Evolutionary conservation across 176 grass and related monocot species (phyloP).

Genomic region (Urochloa ruziziensis): DNA sequence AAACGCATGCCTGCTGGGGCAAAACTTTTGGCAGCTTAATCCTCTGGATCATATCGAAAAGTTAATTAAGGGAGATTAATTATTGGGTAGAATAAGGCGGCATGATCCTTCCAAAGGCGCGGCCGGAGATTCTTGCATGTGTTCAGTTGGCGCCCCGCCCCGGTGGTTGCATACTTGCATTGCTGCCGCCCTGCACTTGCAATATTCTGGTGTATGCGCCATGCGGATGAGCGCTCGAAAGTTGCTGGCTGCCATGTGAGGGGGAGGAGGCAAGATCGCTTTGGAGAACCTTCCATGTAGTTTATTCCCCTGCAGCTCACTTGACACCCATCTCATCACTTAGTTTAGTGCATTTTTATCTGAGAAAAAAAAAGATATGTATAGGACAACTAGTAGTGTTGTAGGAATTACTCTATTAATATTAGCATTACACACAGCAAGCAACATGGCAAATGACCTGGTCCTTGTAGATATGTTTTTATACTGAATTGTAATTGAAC

Average conservation of each 20-base stretch:
- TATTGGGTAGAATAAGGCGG: neutral
- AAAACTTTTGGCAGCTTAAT: constrained; percentile 11
- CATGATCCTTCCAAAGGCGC: constrained; percentile 36
- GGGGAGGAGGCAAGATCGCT: neutral
- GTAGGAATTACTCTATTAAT: neutral
- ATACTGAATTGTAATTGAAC: neutral
- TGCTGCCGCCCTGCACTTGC: constrained; percentile 18
- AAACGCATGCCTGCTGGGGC: neutral
- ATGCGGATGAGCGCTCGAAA: neutral
- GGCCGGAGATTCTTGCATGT: constrained; percentile 47
- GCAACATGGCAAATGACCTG: neutral
- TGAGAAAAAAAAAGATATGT: no score
- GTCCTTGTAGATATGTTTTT: neutral
- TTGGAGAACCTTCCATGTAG: constrained; percentile 32
- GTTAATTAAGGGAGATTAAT: neutral
- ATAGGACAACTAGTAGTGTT: neutral
- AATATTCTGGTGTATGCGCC: constrained; percentile 23
- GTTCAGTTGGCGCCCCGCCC: constrained; percentile 34
- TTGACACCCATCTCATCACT: neutral
- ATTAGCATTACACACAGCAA: neutral
- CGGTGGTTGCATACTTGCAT: neutral
- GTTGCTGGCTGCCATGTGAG: constrained; percentile 37
- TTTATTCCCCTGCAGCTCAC: constrained; percentile 17
- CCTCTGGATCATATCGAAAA: neutral
- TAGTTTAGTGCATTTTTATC: no score